Evolutionary conservation across 768 basidiomycete species (phyloP).

Genomic region (Mycena haematopus): DNA sequence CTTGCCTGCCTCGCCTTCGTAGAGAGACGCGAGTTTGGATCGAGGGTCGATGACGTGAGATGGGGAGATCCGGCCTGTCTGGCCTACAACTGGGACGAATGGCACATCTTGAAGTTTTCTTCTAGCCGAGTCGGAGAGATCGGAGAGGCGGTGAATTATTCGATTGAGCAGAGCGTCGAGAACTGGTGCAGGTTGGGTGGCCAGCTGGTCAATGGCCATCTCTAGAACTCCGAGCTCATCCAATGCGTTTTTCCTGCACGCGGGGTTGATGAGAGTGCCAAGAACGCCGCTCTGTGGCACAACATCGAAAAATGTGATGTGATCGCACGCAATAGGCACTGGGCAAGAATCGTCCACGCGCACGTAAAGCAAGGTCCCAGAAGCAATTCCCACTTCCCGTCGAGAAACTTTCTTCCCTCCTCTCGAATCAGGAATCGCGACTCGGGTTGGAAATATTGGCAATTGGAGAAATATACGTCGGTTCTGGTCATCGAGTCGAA

Average conservation of each 20-base stretch:
- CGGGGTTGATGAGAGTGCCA: conserved; percentile 6
- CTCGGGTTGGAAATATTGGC: conserved; percentile 31
- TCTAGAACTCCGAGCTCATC: conserved; percentile 29
- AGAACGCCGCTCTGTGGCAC: conserved; percentile 17
- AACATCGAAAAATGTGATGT: conserved; percentile 29
- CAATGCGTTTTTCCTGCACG: conserved; percentile 6
- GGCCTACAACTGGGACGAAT: conserved; percentile 22
- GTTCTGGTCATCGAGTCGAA: neutral
- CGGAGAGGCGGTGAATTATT: conserved; percentile 25
- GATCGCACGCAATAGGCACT: conserved; percentile 17
- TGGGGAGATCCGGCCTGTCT: conserved; percentile 9
- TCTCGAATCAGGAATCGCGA: conserved; percentile 7
- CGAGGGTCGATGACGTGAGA: conserved; percentile 30
- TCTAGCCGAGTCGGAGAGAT: conserved; percentile 7
- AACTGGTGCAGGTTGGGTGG: conserved; percentile 18
- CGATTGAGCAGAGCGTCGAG: conserved; percentile 27
- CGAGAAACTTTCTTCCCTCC: conserved; percentile 11
- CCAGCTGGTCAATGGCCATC: conserved; percentile 23
- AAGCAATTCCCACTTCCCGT: conserved; percentile 12
- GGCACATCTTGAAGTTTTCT: conserved; percentile 16
- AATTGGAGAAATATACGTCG: conserved; percentile 19
- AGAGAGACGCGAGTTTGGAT: conserved; percentile 21
- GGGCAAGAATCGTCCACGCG: conserved; percentile 28
- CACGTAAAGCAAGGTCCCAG: conserved; percentile 17
- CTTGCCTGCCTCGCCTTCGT: conserved; percentile 21